These are phyloP conservation scores for Sugiyamaella valdiviana DNA, from an alignment of 805 yeast genomes.

Conservation along the genomic window DNA sequence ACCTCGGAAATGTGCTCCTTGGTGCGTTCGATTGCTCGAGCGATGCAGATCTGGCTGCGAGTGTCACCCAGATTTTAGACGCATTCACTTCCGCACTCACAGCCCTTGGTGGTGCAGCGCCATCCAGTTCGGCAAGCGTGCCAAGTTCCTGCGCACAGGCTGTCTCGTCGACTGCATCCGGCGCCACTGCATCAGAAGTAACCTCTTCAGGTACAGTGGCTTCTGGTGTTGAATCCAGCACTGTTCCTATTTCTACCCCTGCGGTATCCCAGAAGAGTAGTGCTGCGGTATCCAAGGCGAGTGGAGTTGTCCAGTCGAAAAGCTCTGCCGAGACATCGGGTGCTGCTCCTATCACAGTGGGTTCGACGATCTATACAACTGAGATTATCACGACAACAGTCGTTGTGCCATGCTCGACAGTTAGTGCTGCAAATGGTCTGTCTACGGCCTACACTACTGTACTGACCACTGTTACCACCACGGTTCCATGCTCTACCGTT, in stretches of 20 bases:
- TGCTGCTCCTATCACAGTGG: not conserved
- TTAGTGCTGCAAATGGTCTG: not conserved
- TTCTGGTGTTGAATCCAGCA: not conserved
- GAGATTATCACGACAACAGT: constrained; percentile 3
- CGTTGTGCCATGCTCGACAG: constrained; percentile 1
- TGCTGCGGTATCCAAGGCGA: not conserved
- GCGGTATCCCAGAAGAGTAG: no score
- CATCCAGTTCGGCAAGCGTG: not conserved
- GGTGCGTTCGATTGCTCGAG: not conserved
- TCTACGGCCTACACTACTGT: constrained; percentile 4
- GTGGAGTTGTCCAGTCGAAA: not conserved
- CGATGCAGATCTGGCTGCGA: not conserved
- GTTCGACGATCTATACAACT: not conserved
- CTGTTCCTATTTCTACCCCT: no score
- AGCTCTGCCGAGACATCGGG: not conserved
- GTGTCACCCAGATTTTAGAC: not conserved
- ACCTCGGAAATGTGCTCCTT: not conserved
- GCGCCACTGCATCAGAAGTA: not conserved
- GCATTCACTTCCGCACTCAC: not conserved
- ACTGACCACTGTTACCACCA: not conserved
- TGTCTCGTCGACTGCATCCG: not conserved
- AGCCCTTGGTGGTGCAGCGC: not conserved
- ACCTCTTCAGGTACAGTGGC: not conserved
- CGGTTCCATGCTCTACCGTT: not conserved
- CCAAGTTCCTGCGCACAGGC: not conserved